Evolutionary conservation across 805 yeast genomes (phyloP).

Genomic region (Lachancea quebecensis): DNA sequence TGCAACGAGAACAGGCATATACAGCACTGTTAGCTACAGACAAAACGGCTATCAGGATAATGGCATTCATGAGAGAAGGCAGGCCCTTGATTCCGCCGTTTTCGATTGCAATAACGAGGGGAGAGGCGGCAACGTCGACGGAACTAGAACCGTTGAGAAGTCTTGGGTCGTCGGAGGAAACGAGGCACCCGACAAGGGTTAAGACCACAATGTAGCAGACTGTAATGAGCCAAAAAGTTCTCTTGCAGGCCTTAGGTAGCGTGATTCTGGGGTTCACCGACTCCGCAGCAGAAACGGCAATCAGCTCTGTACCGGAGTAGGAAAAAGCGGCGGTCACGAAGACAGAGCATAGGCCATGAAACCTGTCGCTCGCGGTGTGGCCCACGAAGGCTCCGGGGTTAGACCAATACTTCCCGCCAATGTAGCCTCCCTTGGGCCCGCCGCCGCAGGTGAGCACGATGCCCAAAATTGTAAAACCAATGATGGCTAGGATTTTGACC

Average conservation of each 20-base stretch:
- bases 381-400: conserved; percentile 54
- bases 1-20: conserved; percentile 62
- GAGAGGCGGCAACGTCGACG: conserved; percentile 60
- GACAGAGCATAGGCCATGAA: conserved; percentile 67
- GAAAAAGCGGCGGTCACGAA: conserved; percentile 74
- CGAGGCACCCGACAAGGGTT: conserved; percentile 57
- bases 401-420: conserved; percentile 46
- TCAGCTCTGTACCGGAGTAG: conserved; percentile 68
- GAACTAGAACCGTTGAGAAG: conserved; percentile 43
- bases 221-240: conserved; percentile 76
- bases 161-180: conserved; percentile 47
- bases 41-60: conserved; percentile 57
- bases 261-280: conserved; percentile 58
- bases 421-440: conserved; percentile 42
- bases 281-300: conserved; percentile 74
- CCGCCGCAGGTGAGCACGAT: conserved; percentile 48
- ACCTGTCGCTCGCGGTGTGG: conserved; percentile 29
- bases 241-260: conserved; percentile 69
- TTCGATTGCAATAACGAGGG: conserved; percentile 65
- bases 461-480: conserved; percentile 43
- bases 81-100: conserved; percentile 61
- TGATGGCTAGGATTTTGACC: conserved; percentile 42
- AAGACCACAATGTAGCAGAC: conserved; percentile 59
- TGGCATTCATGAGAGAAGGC: conserved; percentile 66
- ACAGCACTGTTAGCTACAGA: conserved; percentile 72